These are phyloP conservation scores for Boehmeria nivea DNA, from an alignment of 306 rosid species.

Conservation along the genomic window DNA sequence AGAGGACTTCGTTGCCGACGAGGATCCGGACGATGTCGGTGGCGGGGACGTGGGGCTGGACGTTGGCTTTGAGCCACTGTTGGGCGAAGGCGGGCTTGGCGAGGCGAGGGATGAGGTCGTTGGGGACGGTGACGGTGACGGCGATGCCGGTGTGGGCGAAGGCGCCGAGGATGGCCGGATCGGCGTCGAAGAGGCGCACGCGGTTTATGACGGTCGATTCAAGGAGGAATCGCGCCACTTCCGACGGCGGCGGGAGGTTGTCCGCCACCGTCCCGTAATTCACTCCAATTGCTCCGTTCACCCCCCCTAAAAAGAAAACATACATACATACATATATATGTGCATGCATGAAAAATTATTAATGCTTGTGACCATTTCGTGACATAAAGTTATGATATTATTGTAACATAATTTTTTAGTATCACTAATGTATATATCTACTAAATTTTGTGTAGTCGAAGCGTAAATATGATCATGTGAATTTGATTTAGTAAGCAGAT, in stretches of 20 bases:
- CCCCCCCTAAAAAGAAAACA: neutral
- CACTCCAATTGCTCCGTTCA: conserved; percentile 51
- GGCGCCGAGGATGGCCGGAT: conserved; percentile 47
- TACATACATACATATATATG: neutral
- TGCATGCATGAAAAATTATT: neutral
- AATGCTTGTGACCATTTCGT: too few species aligned
- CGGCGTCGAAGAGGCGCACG: conserved; percentile 51
- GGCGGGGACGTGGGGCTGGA: conserved; percentile 50
- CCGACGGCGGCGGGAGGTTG: conserved; percentile 56
- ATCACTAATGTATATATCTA: too few species aligned
- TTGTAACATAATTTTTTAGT: too few species aligned
- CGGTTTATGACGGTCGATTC: conserved; percentile 48
- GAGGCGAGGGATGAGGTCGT: conserved; percentile 54
- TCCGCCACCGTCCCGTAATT: conserved; percentile 67
- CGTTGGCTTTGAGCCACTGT: conserved; percentile 51
- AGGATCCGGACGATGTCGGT: conserved; percentile 49
- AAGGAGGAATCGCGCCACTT: conserved; percentile 50
- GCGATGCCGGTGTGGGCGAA: conserved; percentile 47
- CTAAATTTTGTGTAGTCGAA: too few species aligned
- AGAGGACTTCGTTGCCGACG: conserved; percentile 60
- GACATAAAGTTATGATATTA: too few species aligned
- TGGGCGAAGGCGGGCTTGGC: conserved; percentile 41
- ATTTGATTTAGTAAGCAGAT: too few species aligned
- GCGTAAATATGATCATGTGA: too few species aligned
- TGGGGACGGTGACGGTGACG: conserved; percentile 48